Evolutionary conservation across 192 early-diverging fungal genomes (phyloP), one percentile per base, ranked within the genome.

Genomic region (Mortierella antarctica): DNA sequence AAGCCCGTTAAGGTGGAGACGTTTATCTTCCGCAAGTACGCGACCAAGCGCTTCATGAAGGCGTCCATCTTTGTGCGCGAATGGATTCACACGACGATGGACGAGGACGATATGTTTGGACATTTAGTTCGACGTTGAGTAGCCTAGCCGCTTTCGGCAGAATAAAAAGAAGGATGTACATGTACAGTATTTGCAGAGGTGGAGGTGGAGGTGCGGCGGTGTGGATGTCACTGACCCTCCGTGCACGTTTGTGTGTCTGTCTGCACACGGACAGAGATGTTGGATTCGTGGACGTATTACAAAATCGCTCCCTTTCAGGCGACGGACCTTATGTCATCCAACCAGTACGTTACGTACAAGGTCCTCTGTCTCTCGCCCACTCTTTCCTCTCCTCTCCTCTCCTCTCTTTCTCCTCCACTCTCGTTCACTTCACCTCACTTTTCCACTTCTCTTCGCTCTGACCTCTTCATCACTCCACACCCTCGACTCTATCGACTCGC

Each of bases 11-110:
- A 84, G 65, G 72, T 90, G 66, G 91, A 93, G 41, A 89, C 89
- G 23, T 80, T 72, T 15, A 86, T 99, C 64, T 95, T 85, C 83
- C 90, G 88, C 47, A 99, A 99, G 84, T 99, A 97, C 85, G 65
- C 93, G 20, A 84, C 88, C 71, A 89, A 88, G 61, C 91, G 91
- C 70, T 95, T 92, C 66, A 85, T 95, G 86, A 94, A 91, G 71
- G 96, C 91, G 15, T 92, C 91, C 60, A 64, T 93, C 46, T 95
- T 93, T 88, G 93, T 91, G 54, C 85, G 89, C 58, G 91, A 95
- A 69, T 97, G 95, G 95, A 88, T 95, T 39, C 71, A 82, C 14
- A 49, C 39, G 5, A n/a, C 18, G 50, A 42, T 50, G 1, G 21
- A 23, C 18, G 21, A 63, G 50, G 42, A 14, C 39, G 41, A 60